Evolutionary conservation across 2,329 filamentous ascomycete species (phyloP).

Genomic region (Pseudopyrenochaeta lycopersici): DNA sequence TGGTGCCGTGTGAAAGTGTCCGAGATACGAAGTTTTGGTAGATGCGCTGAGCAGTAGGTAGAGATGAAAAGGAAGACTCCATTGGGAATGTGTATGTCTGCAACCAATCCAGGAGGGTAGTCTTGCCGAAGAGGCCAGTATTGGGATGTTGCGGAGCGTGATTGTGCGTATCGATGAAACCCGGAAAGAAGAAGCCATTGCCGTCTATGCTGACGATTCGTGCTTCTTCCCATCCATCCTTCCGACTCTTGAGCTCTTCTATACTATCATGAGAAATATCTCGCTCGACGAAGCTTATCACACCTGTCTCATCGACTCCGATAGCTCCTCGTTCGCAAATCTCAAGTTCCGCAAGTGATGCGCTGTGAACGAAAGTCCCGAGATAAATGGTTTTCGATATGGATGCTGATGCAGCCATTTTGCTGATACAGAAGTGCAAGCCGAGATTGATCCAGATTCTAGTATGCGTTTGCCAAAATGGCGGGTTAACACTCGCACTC

Average conservation of each 20-base stretch:
- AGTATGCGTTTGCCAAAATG: background rate
- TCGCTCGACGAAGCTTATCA: slow-evolving; percentile 59
- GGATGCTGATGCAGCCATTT: slow-evolving; percentile 41
- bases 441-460: background rate
- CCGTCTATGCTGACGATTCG: slow-evolving; percentile 51
- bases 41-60: slow-evolving; percentile 70
- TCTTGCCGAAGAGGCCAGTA: slow-evolving; percentile 89
- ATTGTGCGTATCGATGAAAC: slow-evolving; percentile 92
- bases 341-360: slow-evolving; percentile 58
- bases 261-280: slow-evolving; percentile 27
- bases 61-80: slow-evolving; percentile 76
- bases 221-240: slow-evolving; percentile 51
- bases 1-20: slow-evolving; percentile 89
- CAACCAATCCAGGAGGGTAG: slow-evolving; percentile 92
- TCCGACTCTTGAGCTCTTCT: slow-evolving; percentile 28
- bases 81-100: slow-evolving; percentile 94
- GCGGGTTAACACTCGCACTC: background rate
- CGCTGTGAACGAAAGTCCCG: slow-evolving; percentile 70
- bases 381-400: slow-evolving; percentile 59
- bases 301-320: slow-evolving; percentile 62
- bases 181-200: slow-evolving; percentile 82
- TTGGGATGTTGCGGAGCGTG: slow-evolving; percentile 97
- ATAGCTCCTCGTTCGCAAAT: slow-evolving; percentile 58
- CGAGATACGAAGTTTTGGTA: slow-evolving; percentile 82
- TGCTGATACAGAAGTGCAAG: background rate